These are phyloP conservation scores for Fusarium compactum DNA, from an alignment of 2,329 filamentous ascomycete species.

Conservation along the genomic window DNA sequence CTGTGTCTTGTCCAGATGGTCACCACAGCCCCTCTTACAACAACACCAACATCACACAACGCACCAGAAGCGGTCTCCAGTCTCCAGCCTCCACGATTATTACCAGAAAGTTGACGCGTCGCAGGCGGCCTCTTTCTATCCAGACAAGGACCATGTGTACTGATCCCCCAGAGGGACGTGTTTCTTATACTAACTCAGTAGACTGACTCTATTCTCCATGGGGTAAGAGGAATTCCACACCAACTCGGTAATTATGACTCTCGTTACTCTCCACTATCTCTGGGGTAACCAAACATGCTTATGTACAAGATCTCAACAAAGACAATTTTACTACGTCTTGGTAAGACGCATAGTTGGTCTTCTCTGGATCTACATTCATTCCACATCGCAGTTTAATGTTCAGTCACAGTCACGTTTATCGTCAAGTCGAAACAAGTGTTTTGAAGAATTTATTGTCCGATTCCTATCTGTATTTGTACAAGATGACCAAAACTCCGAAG, in stretches of 20 bases:
- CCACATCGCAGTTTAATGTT: not conserved
- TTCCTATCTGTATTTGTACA: conserved; percentile 34
- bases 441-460: conserved; percentile 31
- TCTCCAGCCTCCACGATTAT: conserved; percentile 23
- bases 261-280: not conserved
- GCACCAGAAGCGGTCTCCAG: conserved; percentile 17
- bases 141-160: not conserved
- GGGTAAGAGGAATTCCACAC: not conserved
- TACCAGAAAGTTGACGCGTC: conserved; percentile 3
- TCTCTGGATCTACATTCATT: not conserved
- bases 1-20: conserved; percentile 16
- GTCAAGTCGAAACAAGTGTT: conserved; percentile 20
- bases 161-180: not conserved
- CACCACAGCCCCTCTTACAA: conserved; percentile 33
- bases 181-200: not conserved
- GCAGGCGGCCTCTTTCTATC: conserved; percentile 30
- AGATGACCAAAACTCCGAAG: conserved; percentile 30
- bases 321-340: not conserved
- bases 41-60: conserved; percentile 29
- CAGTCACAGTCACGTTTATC: not conserved
- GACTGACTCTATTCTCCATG: not conserved
- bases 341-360: not conserved
- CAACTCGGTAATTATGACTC: not conserved
- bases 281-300: not conserved
- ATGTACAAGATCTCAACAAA: not conserved